A percentile compares a stretch with the other conserved stretches of the same genome.
These are phyloP conservation scores for Eimeria praecox DNA, from an alignment of 169 alveolate species.

Conservation along the genomic window DNA sequence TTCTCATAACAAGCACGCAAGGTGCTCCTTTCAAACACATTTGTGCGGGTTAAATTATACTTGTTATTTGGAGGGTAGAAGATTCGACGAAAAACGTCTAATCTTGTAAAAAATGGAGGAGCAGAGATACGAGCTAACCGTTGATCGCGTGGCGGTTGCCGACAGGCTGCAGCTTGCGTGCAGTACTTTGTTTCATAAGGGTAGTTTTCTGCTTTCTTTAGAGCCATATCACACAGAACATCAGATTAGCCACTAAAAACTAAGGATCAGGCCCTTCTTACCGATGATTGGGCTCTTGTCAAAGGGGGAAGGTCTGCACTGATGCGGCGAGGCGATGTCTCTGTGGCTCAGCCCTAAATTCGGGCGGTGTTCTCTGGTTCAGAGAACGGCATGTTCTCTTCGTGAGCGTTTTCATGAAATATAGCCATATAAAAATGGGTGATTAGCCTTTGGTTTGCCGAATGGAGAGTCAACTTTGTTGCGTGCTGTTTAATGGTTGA, in stretches of 20 bases:
- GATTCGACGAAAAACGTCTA: not conserved
- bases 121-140: constrained; percentile 13
- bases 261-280: not conserved
- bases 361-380: constrained; percentile 62
- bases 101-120: not conserved
- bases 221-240: not conserved
- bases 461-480: not conserved
- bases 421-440: constrained; percentile 16
- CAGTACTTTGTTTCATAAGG: not conserved
- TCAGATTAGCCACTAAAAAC: not conserved
- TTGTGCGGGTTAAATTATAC: not conserved
- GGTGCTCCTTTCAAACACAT: not conserved
- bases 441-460: not conserved
- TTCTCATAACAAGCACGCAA: not conserved
- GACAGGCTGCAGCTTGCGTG: not conserved
- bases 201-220: not conserved
- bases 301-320: constrained; percentile 29
- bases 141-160: constrained; percentile 51
- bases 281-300: not conserved
- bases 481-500: constrained; percentile 26
- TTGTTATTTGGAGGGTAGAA: not conserved
- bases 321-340: constrained; percentile 64
- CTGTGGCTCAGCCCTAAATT: constrained; percentile 57
- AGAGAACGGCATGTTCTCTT: not conserved
- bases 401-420: not conserved